Percentiles rank a stretch among this genome's conserved stretches.
phyloP scores from a whole-genome alignment of 202 grass and related monocot species.

The Musa balbisiana region DNA sequence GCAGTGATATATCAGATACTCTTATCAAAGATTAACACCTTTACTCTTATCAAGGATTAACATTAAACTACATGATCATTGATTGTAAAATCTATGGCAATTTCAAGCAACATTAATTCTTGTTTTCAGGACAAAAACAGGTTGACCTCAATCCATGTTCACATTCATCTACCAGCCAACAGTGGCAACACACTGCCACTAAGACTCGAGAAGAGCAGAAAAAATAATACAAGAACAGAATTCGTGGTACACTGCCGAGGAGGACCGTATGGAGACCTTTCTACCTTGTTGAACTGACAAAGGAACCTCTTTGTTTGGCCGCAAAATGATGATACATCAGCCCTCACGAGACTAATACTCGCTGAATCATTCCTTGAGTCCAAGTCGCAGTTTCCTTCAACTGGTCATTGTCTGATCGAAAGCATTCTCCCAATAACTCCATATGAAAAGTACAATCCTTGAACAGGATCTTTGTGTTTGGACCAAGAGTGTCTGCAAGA shows the following conservation, averaged over 20 bases:
- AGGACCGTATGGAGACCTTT: slow-evolving; percentile 13
- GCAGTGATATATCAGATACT: too few species aligned
- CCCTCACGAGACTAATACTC: slow-evolving; percentile 44
- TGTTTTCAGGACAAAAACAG: too few species aligned
- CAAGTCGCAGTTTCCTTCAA: slow-evolving; percentile 65
- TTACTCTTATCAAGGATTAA: too few species aligned
- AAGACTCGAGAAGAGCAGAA: slow-evolving; percentile 11
- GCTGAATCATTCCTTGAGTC: slow-evolving; percentile 68
- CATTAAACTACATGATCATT: too few species aligned
- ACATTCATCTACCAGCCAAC: too few species aligned
- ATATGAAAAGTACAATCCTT: slow-evolving; percentile 40
- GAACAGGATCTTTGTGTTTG: slow-evolving; percentile 48
- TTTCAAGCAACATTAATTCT: too few species aligned
- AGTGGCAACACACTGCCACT: slow-evolving; percentile 22
- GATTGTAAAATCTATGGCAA: too few species aligned
- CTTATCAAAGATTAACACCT: too few species aligned
- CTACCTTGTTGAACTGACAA: not conserved
- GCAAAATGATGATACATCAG: not conserved
- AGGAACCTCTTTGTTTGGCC: not conserved
- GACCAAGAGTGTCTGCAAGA: slow-evolving; percentile 63
- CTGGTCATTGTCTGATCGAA: slow-evolving; percentile 39
- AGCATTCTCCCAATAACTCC: slow-evolving; percentile 58
- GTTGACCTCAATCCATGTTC: too few species aligned
- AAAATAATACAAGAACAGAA: slow-evolving; percentile 1
- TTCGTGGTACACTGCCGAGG: not conserved